Evolutionary conservation across 1,284 basidiomycete species (phyloP).

Genomic region (Spongiforma sp.): DNA sequence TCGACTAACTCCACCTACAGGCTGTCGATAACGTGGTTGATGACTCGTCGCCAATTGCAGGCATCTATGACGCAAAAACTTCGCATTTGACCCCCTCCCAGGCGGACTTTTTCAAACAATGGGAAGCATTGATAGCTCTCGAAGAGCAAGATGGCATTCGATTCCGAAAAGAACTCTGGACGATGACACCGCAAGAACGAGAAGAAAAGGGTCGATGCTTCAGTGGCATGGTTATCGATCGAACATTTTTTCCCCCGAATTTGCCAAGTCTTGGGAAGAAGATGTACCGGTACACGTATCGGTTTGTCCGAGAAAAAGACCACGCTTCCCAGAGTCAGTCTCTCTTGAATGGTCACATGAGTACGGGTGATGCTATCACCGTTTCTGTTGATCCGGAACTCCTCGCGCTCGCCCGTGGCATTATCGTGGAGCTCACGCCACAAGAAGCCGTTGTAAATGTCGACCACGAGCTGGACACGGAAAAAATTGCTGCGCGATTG

Average conservation of each 20-base stretch:
- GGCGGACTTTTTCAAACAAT: conserved; percentile 84
- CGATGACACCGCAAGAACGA: conserved; percentile 80
- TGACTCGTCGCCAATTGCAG: conserved; percentile 69
- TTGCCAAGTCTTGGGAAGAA: conserved; percentile 41
- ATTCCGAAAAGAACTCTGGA: conserved; percentile 94
- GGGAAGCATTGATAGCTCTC: conserved; percentile 87
- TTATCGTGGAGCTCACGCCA: conserved; percentile 75
- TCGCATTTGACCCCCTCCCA: conserved; percentile 77
- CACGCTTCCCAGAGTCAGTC: conserved; percentile 19
- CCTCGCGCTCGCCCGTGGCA: conserved; percentile 85
- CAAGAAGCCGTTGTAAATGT: conserved; percentile 76
- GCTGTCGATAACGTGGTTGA: conserved; percentile 72
- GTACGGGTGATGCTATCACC: conserved; percentile 81
- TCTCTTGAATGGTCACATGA: conserved; percentile 82
- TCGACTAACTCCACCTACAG: conserved; percentile 42
- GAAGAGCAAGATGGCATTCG: conserved; percentile 89
- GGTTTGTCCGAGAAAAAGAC: conserved; percentile 54
- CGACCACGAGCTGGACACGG: conserved; percentile 76
- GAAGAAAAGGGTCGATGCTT: conserved; percentile 86
- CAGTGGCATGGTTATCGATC: conserved; percentile 74
- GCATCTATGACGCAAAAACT: conserved; percentile 81
- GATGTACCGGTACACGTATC: conserved; percentile 65
- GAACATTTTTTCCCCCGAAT: conserved; percentile 31
- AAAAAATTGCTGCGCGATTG: conserved; percentile 44
- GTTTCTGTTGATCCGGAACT: conserved; percentile 86